Percentiles rank a stretch among this genome's conserved stretches.
phyloP scores from a whole-genome alignment of 345 rosid species.

The Citrus reticulata region DNA sequence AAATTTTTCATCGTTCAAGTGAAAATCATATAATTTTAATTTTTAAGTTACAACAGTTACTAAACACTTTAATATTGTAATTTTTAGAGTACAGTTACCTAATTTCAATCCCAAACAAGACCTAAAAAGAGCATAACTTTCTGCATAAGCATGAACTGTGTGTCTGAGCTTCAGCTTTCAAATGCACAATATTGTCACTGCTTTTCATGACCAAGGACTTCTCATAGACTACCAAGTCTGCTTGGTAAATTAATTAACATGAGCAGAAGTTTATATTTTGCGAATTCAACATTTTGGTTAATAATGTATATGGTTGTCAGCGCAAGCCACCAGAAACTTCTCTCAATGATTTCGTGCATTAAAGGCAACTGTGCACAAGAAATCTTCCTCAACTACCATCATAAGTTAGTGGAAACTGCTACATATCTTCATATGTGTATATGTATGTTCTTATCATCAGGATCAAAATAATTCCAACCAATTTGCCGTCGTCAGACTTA shows the following conservation, averaged over 20 bases:
- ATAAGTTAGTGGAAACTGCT: not conserved
- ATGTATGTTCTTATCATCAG: not conserved
- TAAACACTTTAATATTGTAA: rapidly evolving
- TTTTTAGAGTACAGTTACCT: rapidly evolving
- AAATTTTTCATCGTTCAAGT: no score
- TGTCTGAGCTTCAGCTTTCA: no score
- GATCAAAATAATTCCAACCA: not conserved
- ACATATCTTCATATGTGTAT: not conserved
- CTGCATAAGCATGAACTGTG: no score
- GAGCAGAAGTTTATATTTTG: not conserved
- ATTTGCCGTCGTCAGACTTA: not conserved
- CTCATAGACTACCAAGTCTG: not conserved
- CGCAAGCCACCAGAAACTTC: no score
- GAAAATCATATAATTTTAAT: no score
- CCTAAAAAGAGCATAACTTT: no score
- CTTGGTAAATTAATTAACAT: no score
- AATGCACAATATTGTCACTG: no score
- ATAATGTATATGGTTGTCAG: not conserved
- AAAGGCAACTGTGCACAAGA: not conserved
- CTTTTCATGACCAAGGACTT: not conserved
- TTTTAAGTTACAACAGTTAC: rapidly evolving
- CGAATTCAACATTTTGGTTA: not conserved
- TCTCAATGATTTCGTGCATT: not conserved
- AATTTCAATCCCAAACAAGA: no score
- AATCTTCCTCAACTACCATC: not conserved